Evolutionary conservation across 2,329 filamentous ascomycete genomes (phyloP).

Genomic region (Capronia epimyces): DNA sequence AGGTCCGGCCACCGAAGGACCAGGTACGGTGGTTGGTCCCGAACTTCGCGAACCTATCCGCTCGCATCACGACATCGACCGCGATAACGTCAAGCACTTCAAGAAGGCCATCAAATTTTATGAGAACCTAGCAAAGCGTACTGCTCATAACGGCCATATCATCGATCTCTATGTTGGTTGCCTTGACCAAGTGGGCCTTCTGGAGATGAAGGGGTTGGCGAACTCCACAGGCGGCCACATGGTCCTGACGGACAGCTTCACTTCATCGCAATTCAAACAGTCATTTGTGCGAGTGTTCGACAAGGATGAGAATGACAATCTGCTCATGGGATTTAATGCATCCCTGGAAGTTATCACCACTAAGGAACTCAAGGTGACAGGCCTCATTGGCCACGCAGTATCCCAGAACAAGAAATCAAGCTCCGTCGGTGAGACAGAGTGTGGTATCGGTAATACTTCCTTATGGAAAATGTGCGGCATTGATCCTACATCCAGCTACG

Average conservation of each 20-base stretch:
- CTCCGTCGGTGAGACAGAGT: conserved; percentile 95
- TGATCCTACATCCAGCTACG: conserved; percentile 87
- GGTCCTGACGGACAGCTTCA: conserved; percentile 97
- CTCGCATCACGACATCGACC: conserved; percentile 97
- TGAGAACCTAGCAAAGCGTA: conserved; percentile 85
- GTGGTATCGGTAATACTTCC: conserved; percentile 96
- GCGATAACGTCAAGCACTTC: conserved; percentile 98
- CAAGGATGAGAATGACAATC: conserved; percentile 88
- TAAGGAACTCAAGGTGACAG: conserved; percentile 96
- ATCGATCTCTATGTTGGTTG: conserved; percentile 98
- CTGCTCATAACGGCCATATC: conserved; percentile 92
- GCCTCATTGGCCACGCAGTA: conserved; percentile 91
- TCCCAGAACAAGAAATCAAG: conserved; percentile 97
- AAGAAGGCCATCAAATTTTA: conserved; percentile 99
- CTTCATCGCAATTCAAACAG: conserved; percentile 98
- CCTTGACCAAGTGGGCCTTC: conserved; percentile 89
- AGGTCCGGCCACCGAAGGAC: conserved; percentile 89
- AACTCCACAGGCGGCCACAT: conserved; percentile 97
- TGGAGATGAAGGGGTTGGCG: conserved; percentile 96
- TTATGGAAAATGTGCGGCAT: conserved; percentile 99
- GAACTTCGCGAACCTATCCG: conserved; percentile 94
- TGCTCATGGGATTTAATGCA: conserved; percentile 97
- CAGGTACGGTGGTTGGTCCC: conserved; percentile 92
- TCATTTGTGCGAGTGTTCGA: conserved; percentile 97
- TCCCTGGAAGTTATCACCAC: conserved; percentile 93